Conservation (phyloP, 768 basidiomycete genomes). For the Chalciporus chontae region DNA sequence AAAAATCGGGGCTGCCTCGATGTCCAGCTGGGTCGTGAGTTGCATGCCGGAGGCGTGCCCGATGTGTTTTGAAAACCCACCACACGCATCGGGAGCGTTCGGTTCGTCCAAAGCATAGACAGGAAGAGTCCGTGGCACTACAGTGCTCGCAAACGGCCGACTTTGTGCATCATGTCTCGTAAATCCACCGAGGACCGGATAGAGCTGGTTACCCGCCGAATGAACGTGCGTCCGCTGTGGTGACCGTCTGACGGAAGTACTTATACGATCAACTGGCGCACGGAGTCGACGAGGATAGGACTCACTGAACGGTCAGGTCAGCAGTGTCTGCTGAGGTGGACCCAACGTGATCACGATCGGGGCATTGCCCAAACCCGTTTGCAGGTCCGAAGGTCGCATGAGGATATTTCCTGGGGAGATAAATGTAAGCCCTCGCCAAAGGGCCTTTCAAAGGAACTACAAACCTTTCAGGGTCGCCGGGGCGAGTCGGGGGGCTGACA, state of each 20-base stretch:
- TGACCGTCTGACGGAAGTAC: constrained; percentile 1
- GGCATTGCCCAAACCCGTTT: background rate
- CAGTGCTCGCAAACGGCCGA: background rate
- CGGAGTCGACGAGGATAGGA: background rate
- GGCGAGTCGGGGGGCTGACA: background rate
- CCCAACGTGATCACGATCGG: background rate
- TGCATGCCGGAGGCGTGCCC: background rate
- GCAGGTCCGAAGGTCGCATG: background rate
- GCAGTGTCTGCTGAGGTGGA: background rate
- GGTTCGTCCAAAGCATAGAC: no score
- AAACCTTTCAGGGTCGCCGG: constrained; percentile 5
- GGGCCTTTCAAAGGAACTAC: background rate
- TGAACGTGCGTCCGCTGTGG: background rate
- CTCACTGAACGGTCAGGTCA: background rate
- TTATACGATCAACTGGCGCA: background rate
- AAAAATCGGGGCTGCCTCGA: background rate
- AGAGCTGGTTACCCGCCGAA: background rate
- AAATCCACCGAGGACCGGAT: background rate
- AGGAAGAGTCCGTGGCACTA: no score
- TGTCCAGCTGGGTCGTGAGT: background rate
- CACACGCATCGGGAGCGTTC: background rate
- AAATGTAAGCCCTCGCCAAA: background rate
- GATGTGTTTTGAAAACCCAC: background rate
- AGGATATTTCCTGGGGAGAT: background rate
- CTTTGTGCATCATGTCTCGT: background rate